Percentiles rank a stretch among this genome's conserved stretches.
phyloP scores from a whole-genome alignment of 495 filamentous ascomycete genomes.

The Penicillium canescens region DNA sequence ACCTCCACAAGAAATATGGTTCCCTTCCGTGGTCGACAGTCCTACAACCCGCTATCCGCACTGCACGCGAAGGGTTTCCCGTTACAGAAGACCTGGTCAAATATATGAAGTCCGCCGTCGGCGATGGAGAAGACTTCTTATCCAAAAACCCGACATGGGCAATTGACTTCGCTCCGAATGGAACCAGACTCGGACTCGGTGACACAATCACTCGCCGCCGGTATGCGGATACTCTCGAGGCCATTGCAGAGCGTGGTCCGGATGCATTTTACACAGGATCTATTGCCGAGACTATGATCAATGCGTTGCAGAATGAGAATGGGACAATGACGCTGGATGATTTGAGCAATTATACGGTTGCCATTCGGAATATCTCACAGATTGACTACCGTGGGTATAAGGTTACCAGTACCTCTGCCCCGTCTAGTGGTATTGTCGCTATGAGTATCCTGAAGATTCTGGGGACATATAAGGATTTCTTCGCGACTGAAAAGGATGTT shows the following conservation, averaged over 20 bases:
- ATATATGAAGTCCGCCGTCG: slow-evolving; percentile 59
- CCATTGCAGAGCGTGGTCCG: slow-evolving; percentile 67
- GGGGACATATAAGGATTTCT: slow-evolving; percentile 66
- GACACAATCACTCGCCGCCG: slow-evolving; percentile 77
- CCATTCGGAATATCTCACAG: slow-evolving; percentile 57
- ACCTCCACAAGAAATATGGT: slow-evolving; percentile 74
- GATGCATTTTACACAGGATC: slow-evolving; percentile 77
- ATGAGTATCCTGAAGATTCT: slow-evolving; percentile 76
- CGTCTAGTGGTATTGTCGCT: slow-evolving; percentile 71
- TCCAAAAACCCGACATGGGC: slow-evolving; percentile 75
- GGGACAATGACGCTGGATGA: slow-evolving; percentile 86
- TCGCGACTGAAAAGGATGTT: slow-evolving; percentile 42
- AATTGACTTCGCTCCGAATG: slow-evolving; percentile 84
- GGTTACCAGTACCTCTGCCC: slow-evolving; percentile 67
- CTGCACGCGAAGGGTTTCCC: slow-evolving; percentile 74
- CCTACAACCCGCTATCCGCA: slow-evolving; percentile 67
- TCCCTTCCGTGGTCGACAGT: slow-evolving; percentile 66
- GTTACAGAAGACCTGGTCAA: slow-evolving; percentile 67
- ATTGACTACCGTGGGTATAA: slow-evolving; percentile 73
- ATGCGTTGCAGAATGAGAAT: slow-evolving; percentile 59
- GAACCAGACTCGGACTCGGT: slow-evolving; percentile 64
- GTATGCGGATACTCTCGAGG: slow-evolving; percentile 75
- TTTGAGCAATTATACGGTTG: slow-evolving; percentile 65
- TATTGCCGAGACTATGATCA: slow-evolving; percentile 72
- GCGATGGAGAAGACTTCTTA: slow-evolving; percentile 58